Conservation (phyloP, 2,329 filamentous ascomycete species). For the Cyanodermella asteris region DNA sequence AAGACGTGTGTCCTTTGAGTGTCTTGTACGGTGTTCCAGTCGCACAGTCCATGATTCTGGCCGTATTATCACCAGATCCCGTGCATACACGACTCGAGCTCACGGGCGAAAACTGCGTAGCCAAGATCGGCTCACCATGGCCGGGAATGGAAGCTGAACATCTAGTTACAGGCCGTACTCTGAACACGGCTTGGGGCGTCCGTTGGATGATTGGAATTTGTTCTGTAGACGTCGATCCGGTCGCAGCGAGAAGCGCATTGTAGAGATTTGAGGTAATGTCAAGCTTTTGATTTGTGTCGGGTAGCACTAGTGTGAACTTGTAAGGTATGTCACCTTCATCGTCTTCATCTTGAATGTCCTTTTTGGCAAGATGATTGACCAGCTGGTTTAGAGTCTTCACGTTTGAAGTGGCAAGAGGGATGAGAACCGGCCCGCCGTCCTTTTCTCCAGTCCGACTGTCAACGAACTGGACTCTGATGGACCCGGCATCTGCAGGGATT, state of each 20-base stretch:
- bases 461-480: slow-evolving; percentile 68
- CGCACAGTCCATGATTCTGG: slow-evolving; percentile 83
- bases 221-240: slow-evolving; percentile 33
- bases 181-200: slow-evolving; percentile 77
- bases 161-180: slow-evolving; percentile 74
- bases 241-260: slow-evolving; percentile 27
- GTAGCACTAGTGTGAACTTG: too few relatives aligned
- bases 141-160: slow-evolving; percentile 76
- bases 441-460: slow-evolving; percentile 51
- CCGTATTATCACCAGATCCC: slow-evolving; percentile 77
- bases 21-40: slow-evolving; percentile 77
- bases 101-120: slow-evolving; percentile 64
- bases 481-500: slow-evolving; percentile 47
- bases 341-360: too few relatives aligned
- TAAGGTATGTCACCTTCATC: too few relatives aligned
- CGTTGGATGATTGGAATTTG: slow-evolving; percentile 40
- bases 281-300: too few relatives aligned
- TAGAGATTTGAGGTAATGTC: slow-evolving; percentile 27
- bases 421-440: slow-evolving; percentile 48
- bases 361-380: slow-evolving; percentile 70
- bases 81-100: slow-evolving; percentile 61
- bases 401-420: slow-evolving; percentile 64
- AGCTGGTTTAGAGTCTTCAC: slow-evolving; percentile 79
- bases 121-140: slow-evolving; percentile 76
- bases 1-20: slow-evolving; percentile 66